Evolutionary conservation across 805 yeast species (phyloP).

Genomic region (Pichia kluyveri): DNA sequence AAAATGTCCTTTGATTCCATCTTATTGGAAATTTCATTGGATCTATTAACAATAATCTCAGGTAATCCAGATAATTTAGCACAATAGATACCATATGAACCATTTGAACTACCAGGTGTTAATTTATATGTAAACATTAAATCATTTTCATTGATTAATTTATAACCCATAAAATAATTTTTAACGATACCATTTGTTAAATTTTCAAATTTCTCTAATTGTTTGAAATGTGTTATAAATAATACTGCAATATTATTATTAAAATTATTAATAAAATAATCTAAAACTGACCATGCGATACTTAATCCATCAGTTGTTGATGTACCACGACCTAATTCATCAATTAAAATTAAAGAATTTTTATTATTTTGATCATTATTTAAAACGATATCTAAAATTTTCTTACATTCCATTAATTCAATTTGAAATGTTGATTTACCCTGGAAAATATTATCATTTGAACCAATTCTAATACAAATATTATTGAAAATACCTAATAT

Average conservation of each 20-base stretch:
- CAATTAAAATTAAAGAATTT: slow-evolving; percentile 55
- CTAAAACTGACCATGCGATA: slow-evolving; percentile 65
- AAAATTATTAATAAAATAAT: slow-evolving; percentile 37
- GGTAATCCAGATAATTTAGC: slow-evolving; percentile 69
- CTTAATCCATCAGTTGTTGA: slow-evolving; percentile 70
- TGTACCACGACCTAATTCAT: slow-evolving; percentile 73
- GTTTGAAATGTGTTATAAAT: slow-evolving; percentile 81
- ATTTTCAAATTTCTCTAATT: slow-evolving; percentile 43
- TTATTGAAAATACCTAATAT: slow-evolving; percentile 53
- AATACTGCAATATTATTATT: slow-evolving; percentile 45
- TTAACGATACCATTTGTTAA: slow-evolving; percentile 31
- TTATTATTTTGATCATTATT: not conserved
- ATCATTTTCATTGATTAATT: slow-evolving; percentile 19
- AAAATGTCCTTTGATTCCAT: slow-evolving; percentile 9
- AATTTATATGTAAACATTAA: slow-evolving; percentile 47
- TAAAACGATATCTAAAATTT: slow-evolving; percentile 43
- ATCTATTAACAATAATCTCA: slow-evolving; percentile 33
- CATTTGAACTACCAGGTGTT: slow-evolving; percentile 40
- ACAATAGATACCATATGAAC: slow-evolving; percentile 79
- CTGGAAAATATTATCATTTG: slow-evolving; percentile 62
- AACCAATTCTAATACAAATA: slow-evolving; percentile 61
- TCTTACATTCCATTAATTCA: slow-evolving; percentile 59
- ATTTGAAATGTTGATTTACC: slow-evolving; percentile 83
- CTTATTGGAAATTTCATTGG: slow-evolving; percentile 29
- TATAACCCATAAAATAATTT: slow-evolving; percentile 66